These are phyloP conservation scores for Penicillium sp. DNA, from an alignment of 2,329 filamentous ascomycete genomes.

Conservation along the genomic window DNA sequence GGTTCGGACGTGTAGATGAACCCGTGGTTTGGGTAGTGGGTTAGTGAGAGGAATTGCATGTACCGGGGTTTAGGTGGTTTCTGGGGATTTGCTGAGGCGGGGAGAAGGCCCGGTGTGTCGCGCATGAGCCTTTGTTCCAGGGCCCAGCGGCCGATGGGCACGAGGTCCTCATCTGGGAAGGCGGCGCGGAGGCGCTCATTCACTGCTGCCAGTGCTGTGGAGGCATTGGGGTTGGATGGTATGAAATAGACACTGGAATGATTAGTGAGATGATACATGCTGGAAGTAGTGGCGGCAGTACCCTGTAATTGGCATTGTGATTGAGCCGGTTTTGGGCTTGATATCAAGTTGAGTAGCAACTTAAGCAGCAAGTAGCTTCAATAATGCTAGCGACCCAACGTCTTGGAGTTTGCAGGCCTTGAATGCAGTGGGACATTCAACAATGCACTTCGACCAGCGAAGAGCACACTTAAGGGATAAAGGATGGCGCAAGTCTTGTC, in stretches of 20 bases:
- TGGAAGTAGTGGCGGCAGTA: constrained; percentile 12
- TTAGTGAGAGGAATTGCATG: constrained; percentile 41
- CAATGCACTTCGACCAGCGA: too few relatives aligned
- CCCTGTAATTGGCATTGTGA: constrained; percentile 35
- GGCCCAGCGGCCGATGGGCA: constrained; percentile 36
- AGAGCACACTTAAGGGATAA: too few relatives aligned
- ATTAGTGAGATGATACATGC: constrained; percentile 3
- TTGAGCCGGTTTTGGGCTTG: not conserved
- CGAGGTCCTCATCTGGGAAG: constrained; percentile 33
- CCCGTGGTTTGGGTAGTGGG: constrained; percentile 37
- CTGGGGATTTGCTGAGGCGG: constrained; percentile 28
- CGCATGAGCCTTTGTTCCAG: constrained; percentile 42
- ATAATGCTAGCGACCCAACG: not conserved
- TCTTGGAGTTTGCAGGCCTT: too few relatives aligned
- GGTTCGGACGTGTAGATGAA: constrained; percentile 39
- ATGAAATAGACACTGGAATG: constrained; percentile 41
- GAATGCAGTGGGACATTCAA: too few relatives aligned
- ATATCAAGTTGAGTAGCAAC: not conserved
- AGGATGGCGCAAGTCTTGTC: too few relatives aligned
- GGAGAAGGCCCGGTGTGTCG: constrained; percentile 39
- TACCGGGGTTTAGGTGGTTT: constrained; percentile 32
- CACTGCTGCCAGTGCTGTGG: constrained; percentile 32
- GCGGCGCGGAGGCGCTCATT: constrained; percentile 37
- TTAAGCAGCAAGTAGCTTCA: not conserved
- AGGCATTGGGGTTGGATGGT: constrained; percentile 37